These are phyloP conservation scores for Albifimbria verrucaria DNA, from an alignment of 2,329 filamentous ascomycete genomes.

Conservation along the genomic window DNA sequence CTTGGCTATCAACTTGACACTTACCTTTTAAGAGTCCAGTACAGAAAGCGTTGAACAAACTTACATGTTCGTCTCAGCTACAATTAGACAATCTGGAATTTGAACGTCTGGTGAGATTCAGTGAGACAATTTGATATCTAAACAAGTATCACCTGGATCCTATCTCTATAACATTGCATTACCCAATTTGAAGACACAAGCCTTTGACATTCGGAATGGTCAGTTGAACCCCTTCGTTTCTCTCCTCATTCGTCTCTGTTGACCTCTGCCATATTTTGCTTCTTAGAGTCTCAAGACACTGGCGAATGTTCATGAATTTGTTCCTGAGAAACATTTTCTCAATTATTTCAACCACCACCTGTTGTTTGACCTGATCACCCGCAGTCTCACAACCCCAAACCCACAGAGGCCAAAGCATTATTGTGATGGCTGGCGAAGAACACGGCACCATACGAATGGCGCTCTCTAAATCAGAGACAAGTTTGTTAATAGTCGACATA, in stretches of 20 bases:
- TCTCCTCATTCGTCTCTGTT: not conserved
- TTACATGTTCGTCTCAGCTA: no score
- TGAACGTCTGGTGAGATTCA: no score
- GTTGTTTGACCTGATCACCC: no score
- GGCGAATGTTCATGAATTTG: not conserved
- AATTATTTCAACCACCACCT: not conserved
- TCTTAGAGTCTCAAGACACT: not conserved
- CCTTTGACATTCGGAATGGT: not conserved
- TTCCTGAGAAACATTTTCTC: not conserved
- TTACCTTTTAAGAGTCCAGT: no score
- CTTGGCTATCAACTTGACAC: no score
- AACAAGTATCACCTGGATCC: not conserved
- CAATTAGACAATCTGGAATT: no score
- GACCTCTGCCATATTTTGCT: not conserved
- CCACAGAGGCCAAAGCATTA: slow-evolving; percentile 9
- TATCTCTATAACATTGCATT: not conserved
- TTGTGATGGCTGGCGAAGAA: slow-evolving; percentile 3
- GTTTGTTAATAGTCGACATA: no score
- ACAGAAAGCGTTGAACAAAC: no score
- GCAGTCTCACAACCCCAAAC: slow-evolving; percentile 7
- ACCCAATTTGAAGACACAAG: not conserved
- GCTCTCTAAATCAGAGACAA: not conserved
- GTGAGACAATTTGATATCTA: no score
- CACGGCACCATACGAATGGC: not conserved
- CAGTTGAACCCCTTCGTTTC: not conserved